Percentiles rank a stretch among this genome's conserved stretches.
Conservation (phyloP, 2,329 filamentous ascomycete genomes). For the Exserohilum turcica region DNA sequence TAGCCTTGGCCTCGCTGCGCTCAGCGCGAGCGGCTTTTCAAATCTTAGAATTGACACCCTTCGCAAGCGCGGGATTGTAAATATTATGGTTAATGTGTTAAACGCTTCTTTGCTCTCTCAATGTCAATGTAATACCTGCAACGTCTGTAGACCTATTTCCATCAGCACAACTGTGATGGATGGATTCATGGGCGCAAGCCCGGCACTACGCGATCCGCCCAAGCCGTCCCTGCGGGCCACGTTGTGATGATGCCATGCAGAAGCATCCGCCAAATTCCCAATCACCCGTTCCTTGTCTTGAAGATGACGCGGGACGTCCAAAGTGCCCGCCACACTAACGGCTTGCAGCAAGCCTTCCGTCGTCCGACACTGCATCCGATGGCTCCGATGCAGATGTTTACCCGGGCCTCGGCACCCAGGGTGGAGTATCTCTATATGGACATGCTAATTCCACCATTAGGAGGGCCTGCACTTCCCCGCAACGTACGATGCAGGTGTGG, state of each 20-base stretch:
- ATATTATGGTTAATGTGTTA: not conserved
- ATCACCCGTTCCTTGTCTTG: conserved; percentile 5
- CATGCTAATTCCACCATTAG: conserved; percentile 19
- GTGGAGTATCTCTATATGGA: conserved; percentile 10
- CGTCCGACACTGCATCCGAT: not conserved
- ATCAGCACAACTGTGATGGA: not conserved
- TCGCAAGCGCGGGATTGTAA: not conserved
- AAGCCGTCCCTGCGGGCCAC: not conserved
- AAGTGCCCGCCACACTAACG: conserved; percentile 8
- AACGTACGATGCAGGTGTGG: not conserved
- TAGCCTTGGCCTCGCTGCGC: not conserved
- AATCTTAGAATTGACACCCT: not conserved
- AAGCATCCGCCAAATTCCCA: conserved; percentile 1
- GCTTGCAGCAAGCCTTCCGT: conserved; percentile 13
- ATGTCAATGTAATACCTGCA: not conserved
- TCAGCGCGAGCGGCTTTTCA: not conserved
- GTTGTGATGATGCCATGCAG: conserved; percentile 1
- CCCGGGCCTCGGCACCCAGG: conserved; percentile 14
- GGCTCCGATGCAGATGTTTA: conserved; percentile 9
- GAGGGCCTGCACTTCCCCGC: conserved; percentile 10
- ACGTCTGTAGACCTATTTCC: not conserved
- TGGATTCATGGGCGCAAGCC: not conserved
- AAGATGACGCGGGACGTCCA: not conserved
- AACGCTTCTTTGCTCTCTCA: not conserved
- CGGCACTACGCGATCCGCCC: not conserved